phyloP scores from a whole-genome alignment of 2,329 filamentous ascomycete genomes.

The Dactylellina parvicollis region DNA sequence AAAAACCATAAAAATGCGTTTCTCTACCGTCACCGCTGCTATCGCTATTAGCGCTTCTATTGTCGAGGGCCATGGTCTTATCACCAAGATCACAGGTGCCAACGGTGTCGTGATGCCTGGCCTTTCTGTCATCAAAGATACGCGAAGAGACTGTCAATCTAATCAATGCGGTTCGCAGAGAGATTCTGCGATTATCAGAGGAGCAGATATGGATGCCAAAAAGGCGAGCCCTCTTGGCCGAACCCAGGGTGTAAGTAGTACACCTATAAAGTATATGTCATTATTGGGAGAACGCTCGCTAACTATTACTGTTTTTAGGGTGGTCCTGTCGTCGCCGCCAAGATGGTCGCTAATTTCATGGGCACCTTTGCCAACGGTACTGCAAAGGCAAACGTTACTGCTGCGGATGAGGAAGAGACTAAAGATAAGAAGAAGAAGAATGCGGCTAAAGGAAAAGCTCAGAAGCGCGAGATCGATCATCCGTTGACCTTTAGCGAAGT shows the following conservation, averaged over 20 bases:
- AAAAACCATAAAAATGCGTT: conserved; percentile 63
- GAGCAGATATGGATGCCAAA: conserved; percentile 68
- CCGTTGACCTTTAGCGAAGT: conserved; percentile 56
- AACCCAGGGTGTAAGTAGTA: conserved; percentile 21
- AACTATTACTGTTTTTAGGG: conserved; percentile 59
- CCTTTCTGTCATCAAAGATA: conserved; percentile 71
- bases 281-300: conserved; percentile 60
- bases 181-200: conserved; percentile 76
- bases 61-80: conserved; percentile 69
- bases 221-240: conserved; percentile 70
- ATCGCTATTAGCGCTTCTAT: conserved; percentile 63
- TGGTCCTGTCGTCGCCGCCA: conserved; percentile 69
- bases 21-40: conserved; percentile 64
- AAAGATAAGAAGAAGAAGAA: conserved; percentile 57
- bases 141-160: conserved; percentile 73
- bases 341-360: conserved; percentile 72
- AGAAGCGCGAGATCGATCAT: conserved; percentile 56
- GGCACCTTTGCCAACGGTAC: conserved; percentile 59
- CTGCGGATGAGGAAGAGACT: conserved; percentile 55
- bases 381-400: conserved; percentile 57
- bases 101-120: conserved; percentile 73
- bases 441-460: conserved; percentile 45
- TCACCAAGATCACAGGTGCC: conserved; percentile 68
- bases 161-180: conserved; percentile 73
- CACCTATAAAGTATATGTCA: not conserved